Base-by-base conservation (phyloP, 331 rosid genomes). In the Ulmus americana region DNA sequence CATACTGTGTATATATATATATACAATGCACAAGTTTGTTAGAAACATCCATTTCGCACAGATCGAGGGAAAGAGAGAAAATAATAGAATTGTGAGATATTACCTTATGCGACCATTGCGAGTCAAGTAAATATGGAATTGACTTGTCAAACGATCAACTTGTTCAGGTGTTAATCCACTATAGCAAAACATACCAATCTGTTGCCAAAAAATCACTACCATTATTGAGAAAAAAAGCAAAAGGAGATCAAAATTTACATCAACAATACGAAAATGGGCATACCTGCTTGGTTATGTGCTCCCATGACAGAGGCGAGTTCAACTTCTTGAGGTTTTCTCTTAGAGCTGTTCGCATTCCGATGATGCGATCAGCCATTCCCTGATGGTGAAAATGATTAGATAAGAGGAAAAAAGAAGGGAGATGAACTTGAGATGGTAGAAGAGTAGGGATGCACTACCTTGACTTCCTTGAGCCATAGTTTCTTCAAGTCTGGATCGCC, bases 141-240 rank as follows among this genome's bases (percentile, higher is more conserved):
- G 88, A 9, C 45, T 82, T 10, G 91, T 89, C 91, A 92, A 75
- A 58, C 83, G 91, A 75, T 92, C 95, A 43, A 89, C 97, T 75
- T 92, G 91, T 69, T 89, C 95, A 0, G 97, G 95, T n/a, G 97
- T 79, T 90, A 92, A 11, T 54, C 98, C 95, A 63, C 95, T 89
- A 59, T 77, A 92, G 78, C 95, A 92, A 81, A 92, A 87, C 98
- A 92, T 92, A 48, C 97, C 98, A 67, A 92, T 89, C 95, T 89
- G 85, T 79, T 22, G 9, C 66, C 50, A 73, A 60, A 61, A 15
- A 71, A 50, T 45, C 20, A 60, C 28, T n/a, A 51, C 38, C 8
- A 39, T 35, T 39, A 48, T 58, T 55, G 64, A 60, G 15, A 61
- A 54, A 7, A 47, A 45, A 13, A 22, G 7, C 7, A 28, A 47